phyloP scores from a whole-genome alignment of 179 eudicot genomes.

The Carnegiea gigantea region DNA sequence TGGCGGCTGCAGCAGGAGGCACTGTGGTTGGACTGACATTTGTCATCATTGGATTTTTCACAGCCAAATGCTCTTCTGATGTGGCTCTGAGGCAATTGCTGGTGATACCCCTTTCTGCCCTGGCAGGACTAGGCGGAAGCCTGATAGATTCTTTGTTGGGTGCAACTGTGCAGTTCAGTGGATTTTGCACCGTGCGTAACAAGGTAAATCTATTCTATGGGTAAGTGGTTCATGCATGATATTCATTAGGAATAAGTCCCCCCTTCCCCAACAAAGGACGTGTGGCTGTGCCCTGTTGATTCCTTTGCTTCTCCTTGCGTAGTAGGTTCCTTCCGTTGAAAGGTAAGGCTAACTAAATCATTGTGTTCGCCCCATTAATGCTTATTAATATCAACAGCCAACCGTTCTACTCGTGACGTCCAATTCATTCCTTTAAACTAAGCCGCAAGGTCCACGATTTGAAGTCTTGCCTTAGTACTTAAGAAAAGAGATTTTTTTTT shows the following conservation, averaged over 20 bases:
- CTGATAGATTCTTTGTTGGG: constrained; percentile 84
- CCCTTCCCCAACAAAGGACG: no score
- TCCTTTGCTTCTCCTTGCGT: no score
- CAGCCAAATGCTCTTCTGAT: constrained; percentile 54
- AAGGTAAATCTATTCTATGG: constrained; percentile 48
- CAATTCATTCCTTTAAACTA: no score
- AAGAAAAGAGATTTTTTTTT: no score
- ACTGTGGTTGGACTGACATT: constrained; percentile 65
- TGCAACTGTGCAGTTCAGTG: constrained; percentile 86
- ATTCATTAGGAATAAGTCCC: neutral
- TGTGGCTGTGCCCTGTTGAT: no score
- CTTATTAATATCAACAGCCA: neutral
- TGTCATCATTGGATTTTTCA: constrained; percentile 60
- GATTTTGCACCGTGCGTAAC: constrained; percentile 75
- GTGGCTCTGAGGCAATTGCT: constrained; percentile 72
- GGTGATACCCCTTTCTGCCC: constrained; percentile 74
- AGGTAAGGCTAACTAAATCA: neutral
- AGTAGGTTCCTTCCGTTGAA: no score
- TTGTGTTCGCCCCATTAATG: neutral
- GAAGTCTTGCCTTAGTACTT: neutral
- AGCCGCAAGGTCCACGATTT: no score
- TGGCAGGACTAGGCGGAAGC: constrained; percentile 85
- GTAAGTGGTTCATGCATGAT: neutral
- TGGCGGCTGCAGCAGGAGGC: constrained; percentile 92
- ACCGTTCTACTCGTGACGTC: no score